phyloP scores from a whole-genome alignment of 2,329 filamentous ascomycete species.

The Sclerotinia glacialis region DNA sequence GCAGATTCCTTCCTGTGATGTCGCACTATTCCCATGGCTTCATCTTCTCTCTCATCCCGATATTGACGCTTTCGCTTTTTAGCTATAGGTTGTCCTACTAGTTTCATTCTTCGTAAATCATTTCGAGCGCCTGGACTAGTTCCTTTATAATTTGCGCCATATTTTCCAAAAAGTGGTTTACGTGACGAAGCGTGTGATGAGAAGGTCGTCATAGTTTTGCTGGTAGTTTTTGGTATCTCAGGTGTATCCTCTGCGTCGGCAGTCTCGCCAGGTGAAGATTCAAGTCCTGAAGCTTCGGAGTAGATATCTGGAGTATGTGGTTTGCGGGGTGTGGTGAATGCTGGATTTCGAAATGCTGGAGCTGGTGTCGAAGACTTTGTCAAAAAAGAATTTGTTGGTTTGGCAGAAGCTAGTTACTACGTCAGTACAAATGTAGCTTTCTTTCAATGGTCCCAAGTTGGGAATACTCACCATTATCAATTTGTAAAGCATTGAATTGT shows the following conservation, averaged over 20 bases:
- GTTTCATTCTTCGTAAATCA: slow-evolving; percentile 52
- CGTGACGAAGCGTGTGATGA: slow-evolving; percentile 50
- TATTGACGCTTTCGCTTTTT: slow-evolving; percentile 47
- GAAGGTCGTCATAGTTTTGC: slow-evolving; percentile 49
- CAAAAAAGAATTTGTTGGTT: slow-evolving; percentile 43
- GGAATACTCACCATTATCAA: slow-evolving; percentile 33
- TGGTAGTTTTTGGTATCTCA: slow-evolving; percentile 51
- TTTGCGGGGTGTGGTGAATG: slow-evolving; percentile 62
- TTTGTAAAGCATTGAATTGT: slow-evolving; percentile 44
- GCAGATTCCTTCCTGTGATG: slow-evolving; percentile 41
- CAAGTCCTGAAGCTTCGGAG: slow-evolving; percentile 56
- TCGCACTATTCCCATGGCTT: slow-evolving; percentile 38
- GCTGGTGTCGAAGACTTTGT: slow-evolving; percentile 48
- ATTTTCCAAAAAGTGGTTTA: slow-evolving; percentile 44
- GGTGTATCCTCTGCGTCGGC: slow-evolving; percentile 52
- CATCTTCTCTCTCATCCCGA: slow-evolving; percentile 38
- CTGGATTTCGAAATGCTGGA: slow-evolving; percentile 60
- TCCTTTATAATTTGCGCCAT: slow-evolving; percentile 42
- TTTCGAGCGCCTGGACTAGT: slow-evolving; percentile 48
- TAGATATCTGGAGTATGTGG: slow-evolving; percentile 52
- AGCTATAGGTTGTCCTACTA: slow-evolving; percentile 48
- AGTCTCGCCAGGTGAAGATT: slow-evolving; percentile 56
- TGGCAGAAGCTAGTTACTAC: slow-evolving; percentile 40
- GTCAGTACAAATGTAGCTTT: slow-evolving; percentile 1
- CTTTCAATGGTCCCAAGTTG: neutral